Percentiles rank a stretch among this genome's conserved stretches.
Conservation (phyloP, 352 stramenopile species). For the Globisporangium cederbergense region DNA sequence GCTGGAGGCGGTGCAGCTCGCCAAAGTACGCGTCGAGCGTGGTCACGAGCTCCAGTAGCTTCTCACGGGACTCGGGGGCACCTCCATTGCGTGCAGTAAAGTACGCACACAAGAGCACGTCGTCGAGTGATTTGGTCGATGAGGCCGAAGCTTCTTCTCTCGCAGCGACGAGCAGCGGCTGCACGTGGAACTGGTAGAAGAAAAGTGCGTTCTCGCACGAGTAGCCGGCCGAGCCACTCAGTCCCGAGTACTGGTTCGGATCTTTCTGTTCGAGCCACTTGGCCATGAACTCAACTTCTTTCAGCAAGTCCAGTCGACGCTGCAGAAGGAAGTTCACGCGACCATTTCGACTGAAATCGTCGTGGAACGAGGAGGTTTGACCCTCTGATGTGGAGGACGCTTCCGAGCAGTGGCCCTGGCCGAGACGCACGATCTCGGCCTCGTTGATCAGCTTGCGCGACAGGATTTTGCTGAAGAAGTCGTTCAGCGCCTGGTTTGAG, state of each 20-base stretch:
- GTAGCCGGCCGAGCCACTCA: slow-evolving; percentile 81
- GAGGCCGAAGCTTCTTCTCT: slow-evolving; percentile 3
- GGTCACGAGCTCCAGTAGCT: slow-evolving; percentile 46
- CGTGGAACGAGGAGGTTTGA: slow-evolving; percentile 34
- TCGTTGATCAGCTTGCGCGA: slow-evolving; percentile 67
- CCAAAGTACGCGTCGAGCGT: slow-evolving; percentile 89
- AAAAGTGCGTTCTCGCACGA: slow-evolving; percentile 96
- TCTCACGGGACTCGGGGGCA: slow-evolving; percentile 19
- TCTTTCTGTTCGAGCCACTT: slow-evolving; percentile 73
- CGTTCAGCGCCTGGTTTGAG: slow-evolving; percentile 94
- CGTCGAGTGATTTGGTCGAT: slow-evolving; percentile 15
- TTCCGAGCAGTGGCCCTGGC: slow-evolving; percentile 19
- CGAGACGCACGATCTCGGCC: slow-evolving; percentile 91
- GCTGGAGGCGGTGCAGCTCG: slow-evolving; percentile 90
- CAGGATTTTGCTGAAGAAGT: slow-evolving; percentile 94
- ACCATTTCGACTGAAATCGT: slow-evolving; percentile 92
- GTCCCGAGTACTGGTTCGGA: slow-evolving; percentile 42
- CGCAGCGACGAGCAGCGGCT: slow-evolving; percentile 60
- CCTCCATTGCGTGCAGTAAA: slow-evolving; percentile 32
- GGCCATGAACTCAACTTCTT: slow-evolving; percentile 91
- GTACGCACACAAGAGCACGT: slow-evolving; percentile 30
- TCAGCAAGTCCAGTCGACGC: slow-evolving; percentile 78
- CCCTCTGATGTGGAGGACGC: neutral
- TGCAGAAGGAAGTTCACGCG: slow-evolving; percentile 84
- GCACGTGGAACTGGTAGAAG: slow-evolving; percentile 93